These are phyloP conservation scores for Alternaria longipes DNA, from an alignment of 2,329 filamentous ascomycete genomes.

Conservation along the genomic window DNA sequence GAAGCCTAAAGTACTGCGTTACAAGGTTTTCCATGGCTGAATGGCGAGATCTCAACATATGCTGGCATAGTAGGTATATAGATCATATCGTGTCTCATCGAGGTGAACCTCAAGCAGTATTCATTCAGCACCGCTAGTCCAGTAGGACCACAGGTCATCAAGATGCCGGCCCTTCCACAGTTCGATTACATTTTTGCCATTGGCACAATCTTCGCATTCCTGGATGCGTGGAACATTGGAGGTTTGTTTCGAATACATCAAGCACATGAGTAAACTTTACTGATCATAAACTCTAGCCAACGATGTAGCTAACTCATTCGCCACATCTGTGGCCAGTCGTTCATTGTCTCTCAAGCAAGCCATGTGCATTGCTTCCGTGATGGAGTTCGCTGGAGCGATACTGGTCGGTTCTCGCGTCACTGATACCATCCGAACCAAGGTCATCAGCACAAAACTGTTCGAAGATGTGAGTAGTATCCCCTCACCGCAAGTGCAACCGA, in stretches of 20 bases:
- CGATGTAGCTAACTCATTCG: slow-evolving; percentile 62
- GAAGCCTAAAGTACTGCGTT: slow-evolving; percentile 15
- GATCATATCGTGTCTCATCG: slow-evolving; percentile 11
- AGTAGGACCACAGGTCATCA: slow-evolving; percentile 15
- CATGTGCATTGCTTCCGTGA: slow-evolving; percentile 56
- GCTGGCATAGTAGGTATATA: slow-evolving; percentile 24
- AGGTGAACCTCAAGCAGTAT: slow-evolving; percentile 12
- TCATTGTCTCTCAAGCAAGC: slow-evolving; percentile 59
- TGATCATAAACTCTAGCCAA: slow-evolving; percentile 46
- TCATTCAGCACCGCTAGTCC: slow-evolving; percentile 15
- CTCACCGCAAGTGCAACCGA: too few relatives aligned
- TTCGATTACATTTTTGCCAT: slow-evolving; percentile 72
- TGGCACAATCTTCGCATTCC: slow-evolving; percentile 70
- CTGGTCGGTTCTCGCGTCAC: slow-evolving; percentile 52
- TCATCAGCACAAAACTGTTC: slow-evolving; percentile 58
- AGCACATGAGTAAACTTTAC: background rate
- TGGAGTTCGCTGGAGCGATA: slow-evolving; percentile 58
- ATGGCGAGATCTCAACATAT: slow-evolving; percentile 11
- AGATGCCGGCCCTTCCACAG: slow-evolving; percentile 57
- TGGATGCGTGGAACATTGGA: slow-evolving; percentile 74
- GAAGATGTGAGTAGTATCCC: slow-evolving; percentile 21
- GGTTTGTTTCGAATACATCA: slow-evolving; percentile 40
- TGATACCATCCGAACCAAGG: slow-evolving; percentile 60
- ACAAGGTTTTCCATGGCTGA: slow-evolving; percentile 1
- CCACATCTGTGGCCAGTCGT: slow-evolving; percentile 58